Percentiles rank a stretch among this genome's conserved stretches.
phyloP scores from a whole-genome alignment of 352 stramenopile species.

The Phytophthora ohioensis region DNA sequence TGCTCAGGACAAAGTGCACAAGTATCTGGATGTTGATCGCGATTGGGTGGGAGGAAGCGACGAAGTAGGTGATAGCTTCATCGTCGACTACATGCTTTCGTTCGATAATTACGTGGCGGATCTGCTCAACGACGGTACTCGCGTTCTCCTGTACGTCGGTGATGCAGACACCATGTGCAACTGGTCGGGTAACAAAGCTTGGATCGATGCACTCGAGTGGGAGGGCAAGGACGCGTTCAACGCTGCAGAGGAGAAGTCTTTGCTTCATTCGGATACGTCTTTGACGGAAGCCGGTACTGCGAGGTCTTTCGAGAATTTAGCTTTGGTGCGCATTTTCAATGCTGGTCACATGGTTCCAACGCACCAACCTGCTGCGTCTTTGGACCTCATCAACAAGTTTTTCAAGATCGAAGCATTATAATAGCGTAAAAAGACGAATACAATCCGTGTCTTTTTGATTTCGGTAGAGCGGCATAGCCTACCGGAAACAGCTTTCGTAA shows the following conservation, averaged over 20 bases:
- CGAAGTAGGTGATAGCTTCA: constrained; percentile 89
- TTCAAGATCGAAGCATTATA: constrained; percentile 50
- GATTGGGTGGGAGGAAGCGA: constrained; percentile 63
- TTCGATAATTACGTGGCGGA: constrained; percentile 87
- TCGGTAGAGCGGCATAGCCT: no score
- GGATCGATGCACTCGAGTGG: constrained; percentile 93
- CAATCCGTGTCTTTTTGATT: background rate
- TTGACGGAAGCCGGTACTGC: constrained; percentile 29
- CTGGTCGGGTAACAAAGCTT: constrained; percentile 95
- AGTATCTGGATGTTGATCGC: constrained; percentile 38
- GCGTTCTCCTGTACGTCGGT: constrained; percentile 95
- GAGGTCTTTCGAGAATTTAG: constrained; percentile 51
- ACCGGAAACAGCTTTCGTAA: no score
- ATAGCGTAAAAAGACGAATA: constrained; percentile 1
- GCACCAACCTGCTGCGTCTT: constrained; percentile 53
- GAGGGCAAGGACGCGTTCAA: constrained; percentile 85
- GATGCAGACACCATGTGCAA: constrained; percentile 97
- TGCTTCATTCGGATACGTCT: constrained; percentile 28
- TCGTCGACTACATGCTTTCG: constrained; percentile 75
- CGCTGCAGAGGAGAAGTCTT: constrained; percentile 38
- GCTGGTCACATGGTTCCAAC: constrained; percentile 69
- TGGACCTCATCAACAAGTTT: constrained; percentile 64
- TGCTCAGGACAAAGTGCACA: constrained; percentile 50
- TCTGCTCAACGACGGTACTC: constrained; percentile 70
- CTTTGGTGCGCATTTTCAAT: constrained; percentile 63